A percentile compares a stretch with the other conserved stretches of the same genome.
Conservation (phyloP, 495 filamentous ascomycete genomes). For the Aspergillus avenaceus region DNA sequence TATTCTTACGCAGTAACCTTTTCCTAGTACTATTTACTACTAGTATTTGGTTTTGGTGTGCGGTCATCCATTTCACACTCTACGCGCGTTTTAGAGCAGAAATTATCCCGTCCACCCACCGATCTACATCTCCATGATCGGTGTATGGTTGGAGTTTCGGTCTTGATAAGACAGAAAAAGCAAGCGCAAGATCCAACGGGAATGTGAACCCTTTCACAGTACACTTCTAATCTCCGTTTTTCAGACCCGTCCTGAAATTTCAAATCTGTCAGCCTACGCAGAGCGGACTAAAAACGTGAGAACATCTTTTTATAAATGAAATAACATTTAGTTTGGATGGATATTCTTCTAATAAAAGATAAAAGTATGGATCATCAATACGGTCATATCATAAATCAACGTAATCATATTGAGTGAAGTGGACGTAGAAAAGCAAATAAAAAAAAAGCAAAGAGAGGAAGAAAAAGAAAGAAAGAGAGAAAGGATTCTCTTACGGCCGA, state of each 20-base stretch:
- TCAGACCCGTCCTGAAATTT: conserved; percentile 39
- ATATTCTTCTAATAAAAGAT: neutral
- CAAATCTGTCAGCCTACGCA: conserved; percentile 41
- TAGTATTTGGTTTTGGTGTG: too few relatives aligned
- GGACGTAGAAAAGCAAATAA: too few relatives aligned
- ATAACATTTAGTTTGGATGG: neutral
- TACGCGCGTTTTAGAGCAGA: conserved; percentile 40
- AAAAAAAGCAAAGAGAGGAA: too few relatives aligned
- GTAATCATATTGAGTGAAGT: too few relatives aligned
- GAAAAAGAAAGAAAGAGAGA: too few relatives aligned
- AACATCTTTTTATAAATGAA: conserved; percentile 22
- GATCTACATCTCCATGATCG: conserved; percentile 21
- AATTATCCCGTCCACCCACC: conserved; percentile 30
- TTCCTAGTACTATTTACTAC: conserved; percentile 1
- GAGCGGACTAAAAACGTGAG: conserved; percentile 52
- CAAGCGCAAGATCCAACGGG: conserved; percentile 41
- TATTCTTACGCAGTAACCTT: too few relatives aligned
- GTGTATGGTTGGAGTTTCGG: conserved; percentile 18
- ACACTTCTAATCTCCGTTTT: conserved; percentile 46
- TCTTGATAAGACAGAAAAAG: conserved; percentile 9
- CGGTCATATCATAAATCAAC: too few relatives aligned
- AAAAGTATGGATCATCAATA: too few relatives aligned
- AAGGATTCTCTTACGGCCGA: too few relatives aligned
- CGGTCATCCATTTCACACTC: conserved; percentile 12
- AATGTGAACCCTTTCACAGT: conserved; percentile 36